A percentile compares a stretch with the other conserved stretches of the same genome.
phyloP scores from a whole-genome alignment of 1,284 basidiomycete species.

The Hymenochaete sp. region DNA sequence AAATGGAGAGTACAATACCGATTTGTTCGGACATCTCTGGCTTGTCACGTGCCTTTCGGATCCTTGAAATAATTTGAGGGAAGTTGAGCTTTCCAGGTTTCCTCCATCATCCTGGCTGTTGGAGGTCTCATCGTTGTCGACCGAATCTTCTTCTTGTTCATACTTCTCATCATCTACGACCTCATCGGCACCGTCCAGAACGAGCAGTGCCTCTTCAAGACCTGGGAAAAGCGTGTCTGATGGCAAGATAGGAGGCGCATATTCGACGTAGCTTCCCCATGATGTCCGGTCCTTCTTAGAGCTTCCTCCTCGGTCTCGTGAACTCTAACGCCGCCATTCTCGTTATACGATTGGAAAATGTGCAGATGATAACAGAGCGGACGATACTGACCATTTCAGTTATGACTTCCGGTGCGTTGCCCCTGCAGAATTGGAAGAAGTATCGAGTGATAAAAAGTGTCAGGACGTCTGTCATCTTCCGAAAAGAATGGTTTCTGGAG shows the following conservation, averaged over 20 bases:
- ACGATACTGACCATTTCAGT: too few relatives aligned
- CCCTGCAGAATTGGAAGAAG: too few relatives aligned
- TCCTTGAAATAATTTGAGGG: not conserved
- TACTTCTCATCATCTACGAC: constrained; percentile 3
- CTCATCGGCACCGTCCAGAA: not conserved
- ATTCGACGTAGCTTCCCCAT: constrained; percentile 14
- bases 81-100: not conserved
- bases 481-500: too few relatives aligned
- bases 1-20: constrained; percentile 4
- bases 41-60: constrained; percentile 3
- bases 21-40: not conserved
- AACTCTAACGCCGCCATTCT: too few relatives aligned
- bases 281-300: constrained; percentile 14
- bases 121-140: not conserved
- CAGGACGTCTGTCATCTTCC: too few relatives aligned
- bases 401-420: too few relatives aligned
- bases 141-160: not conserved
- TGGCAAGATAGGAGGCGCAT: constrained; percentile 13
- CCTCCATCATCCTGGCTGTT: not conserved
- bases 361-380: too few relatives aligned
- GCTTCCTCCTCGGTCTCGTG: not conserved
- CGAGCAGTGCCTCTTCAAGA: constrained; percentile 8
- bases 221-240: constrained; percentile 12
- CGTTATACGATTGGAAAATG: too few relatives aligned
- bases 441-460: too few relatives aligned